Conservation (phyloP, 2,329 filamentous ascomycete genomes). For the Colletotrichum karsti region DNA sequence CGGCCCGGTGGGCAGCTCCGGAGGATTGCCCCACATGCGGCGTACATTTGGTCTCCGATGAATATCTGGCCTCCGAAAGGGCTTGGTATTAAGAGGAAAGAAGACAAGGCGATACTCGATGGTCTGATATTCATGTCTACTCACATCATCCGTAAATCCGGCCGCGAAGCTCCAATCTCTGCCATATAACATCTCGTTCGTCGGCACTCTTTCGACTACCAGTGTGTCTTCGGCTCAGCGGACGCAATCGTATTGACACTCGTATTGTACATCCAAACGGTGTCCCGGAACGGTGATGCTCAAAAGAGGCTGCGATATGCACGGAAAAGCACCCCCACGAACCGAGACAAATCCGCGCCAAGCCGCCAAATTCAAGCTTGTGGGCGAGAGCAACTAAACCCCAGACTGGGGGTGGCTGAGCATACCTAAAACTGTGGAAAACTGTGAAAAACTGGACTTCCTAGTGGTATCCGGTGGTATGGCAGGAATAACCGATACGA, state of each 20-base stretch:
- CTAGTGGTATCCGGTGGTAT: neutral
- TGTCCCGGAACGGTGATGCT: neutral
- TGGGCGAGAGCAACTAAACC: neutral
- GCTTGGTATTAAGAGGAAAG: neutral
- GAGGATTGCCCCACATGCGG: neutral
- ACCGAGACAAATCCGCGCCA: constrained; percentile 9
- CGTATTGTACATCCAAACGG: neutral
- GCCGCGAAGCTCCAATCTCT: too few species aligned
- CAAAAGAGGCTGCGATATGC: neutral
- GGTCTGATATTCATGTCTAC: too few species aligned
- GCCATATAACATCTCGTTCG: too few species aligned
- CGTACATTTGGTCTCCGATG: neutral
- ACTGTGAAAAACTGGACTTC: too few species aligned
- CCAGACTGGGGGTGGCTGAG: constrained; percentile 22
- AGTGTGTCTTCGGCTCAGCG: neutral
- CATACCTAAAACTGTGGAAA: constrained; percentile 13
- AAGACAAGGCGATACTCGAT: neutral
- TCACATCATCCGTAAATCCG: too few species aligned
- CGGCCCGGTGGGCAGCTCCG: neutral
- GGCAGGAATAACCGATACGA: constrained; percentile 20
- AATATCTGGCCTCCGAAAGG: neutral
- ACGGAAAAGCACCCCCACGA: constrained; percentile 13
- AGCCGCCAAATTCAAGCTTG: neutral
- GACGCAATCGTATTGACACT: neutral
- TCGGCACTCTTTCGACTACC: neutral